Evolutionary conservation across 306 rosid species (phyloP).

Genomic region (Medicago ruthenica): DNA sequence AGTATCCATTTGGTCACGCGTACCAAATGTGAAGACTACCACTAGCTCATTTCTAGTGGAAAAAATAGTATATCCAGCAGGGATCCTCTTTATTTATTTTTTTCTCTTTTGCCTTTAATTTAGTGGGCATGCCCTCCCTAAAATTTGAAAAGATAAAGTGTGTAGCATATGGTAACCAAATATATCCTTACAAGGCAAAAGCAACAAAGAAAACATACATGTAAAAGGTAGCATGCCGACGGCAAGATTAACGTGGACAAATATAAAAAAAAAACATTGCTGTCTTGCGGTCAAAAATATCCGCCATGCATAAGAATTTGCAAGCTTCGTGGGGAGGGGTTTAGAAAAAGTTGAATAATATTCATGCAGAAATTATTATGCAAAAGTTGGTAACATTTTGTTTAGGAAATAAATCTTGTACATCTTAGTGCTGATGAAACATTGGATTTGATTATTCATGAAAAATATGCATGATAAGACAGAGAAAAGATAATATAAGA

Average conservation of each 20-base stretch:
- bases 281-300: conserved; percentile 44
- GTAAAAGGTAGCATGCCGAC: conserved; percentile 42
- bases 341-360: background rate
- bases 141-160: conserved; percentile 42
- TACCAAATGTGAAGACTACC: conserved; percentile 19
- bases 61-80: conserved; percentile 40
- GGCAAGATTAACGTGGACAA: conserved; percentile 41
- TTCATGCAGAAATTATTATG: background rate
- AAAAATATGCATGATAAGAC: no score
- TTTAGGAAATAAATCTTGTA: no score
- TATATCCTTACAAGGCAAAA: conserved; percentile 37
- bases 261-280: conserved; percentile 36
- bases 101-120: conserved; percentile 41
- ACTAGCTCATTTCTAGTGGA: background rate
- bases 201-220: conserved; percentile 29
- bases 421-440: no score
- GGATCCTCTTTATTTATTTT: conserved; percentile 16
- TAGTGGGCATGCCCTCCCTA: conserved; percentile 45
- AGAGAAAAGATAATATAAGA: no score
- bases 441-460: no score
- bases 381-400: background rate
- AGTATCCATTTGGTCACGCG: conserved; percentile 18
- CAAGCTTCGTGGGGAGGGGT: background rate
- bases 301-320: background rate
- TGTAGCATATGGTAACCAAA: conserved; percentile 26